Conservation (phyloP, 2,329 filamentous ascomycete genomes). For the Trichophyton mentagrophytes region DNA sequence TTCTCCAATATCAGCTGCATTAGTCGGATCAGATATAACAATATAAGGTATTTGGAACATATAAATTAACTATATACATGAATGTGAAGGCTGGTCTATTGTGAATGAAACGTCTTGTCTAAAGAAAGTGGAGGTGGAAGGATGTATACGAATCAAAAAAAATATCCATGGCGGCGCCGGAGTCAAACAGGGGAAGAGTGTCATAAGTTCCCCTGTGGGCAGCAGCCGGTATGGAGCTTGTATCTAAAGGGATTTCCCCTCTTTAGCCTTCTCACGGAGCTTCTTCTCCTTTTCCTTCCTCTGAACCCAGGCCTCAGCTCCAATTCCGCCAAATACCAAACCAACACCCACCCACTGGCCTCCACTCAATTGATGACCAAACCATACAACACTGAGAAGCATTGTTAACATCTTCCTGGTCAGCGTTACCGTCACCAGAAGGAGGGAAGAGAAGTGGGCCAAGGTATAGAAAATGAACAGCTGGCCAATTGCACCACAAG, state of each 20-base stretch:
- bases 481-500: slow-evolving; percentile 84
- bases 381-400: slow-evolving; percentile 89
- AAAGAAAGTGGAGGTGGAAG: not conserved
- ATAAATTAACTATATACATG: slow-evolving; percentile 1
- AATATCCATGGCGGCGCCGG: not conserved
- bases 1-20: not conserved
- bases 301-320: slow-evolving; percentile 73
- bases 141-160: not conserved
- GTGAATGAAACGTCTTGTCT: not conserved
- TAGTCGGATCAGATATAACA: not conserved
- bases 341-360: slow-evolving; percentile 92
- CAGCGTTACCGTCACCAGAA: slow-evolving; percentile 91
- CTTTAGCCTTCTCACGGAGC: slow-evolving; percentile 46
- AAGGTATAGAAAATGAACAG: slow-evolving; percentile 97
- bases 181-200: not conserved
- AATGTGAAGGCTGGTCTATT: not conserved
- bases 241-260: slow-evolving; percentile 4
- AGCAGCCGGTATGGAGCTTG: too few relatives aligned
- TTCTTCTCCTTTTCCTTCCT: slow-evolving; percentile 73
- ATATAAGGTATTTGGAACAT: not conserved
- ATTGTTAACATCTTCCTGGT: slow-evolving; percentile 99
- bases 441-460: slow-evolving; percentile 76
- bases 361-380: slow-evolving; percentile 71
- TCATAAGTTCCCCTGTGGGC: not conserved
- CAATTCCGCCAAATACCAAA: slow-evolving; percentile 89